Base-by-base conservation (phyloP, 179 eudicot genomes). In the Patellifolia procumbens region DNA sequence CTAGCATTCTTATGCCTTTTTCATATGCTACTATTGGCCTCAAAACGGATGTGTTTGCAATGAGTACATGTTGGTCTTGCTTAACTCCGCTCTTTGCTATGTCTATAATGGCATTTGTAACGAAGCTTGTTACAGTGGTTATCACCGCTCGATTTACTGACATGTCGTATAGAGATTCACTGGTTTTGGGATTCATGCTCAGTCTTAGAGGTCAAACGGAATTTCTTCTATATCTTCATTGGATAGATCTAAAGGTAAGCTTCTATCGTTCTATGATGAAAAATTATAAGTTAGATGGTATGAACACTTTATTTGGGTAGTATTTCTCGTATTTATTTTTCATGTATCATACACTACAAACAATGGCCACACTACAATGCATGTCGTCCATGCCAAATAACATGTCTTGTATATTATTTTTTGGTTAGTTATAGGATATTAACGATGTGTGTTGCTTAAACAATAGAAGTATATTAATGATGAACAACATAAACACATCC, bases 161-260 rank as follows among this genome's bases (percentile, higher is more conserved):
- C 28, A 86, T 91, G 89, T 74, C 93, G 0, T 34, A 84, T 2
- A 84, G 84, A 68, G 98, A 93, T 55, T 74, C 89, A 1, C 48
- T 91, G 60, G 77, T 90, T 1, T 83, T 91, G 58, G 79, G 90
- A 75, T 83, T 91, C 16, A 85, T 91, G 75, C 75, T 90, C 76
- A 87, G 98, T 83, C 83, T 91, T 15, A 84, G 94, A 81, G 98
- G 98, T 61, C 89, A 91, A 79, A 83, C 87, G 10, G 98, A 93
- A 77, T 76, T 91, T 64, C 51, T 91, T 62, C 32, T 91, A 29
- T 90, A 83, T 70, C 73, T 90, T 12, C 98, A 91, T 42, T 91
- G 92, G 97, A 45, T 89, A 77, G 94, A 91, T 73, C 81, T 89
- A 39, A 68, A 81, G 94, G 98, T 93, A 84, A n/a, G 8, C n/a